Conservation (phyloP, 768 basidiomycete species). For the Boletus tomentosulus region DNA sequence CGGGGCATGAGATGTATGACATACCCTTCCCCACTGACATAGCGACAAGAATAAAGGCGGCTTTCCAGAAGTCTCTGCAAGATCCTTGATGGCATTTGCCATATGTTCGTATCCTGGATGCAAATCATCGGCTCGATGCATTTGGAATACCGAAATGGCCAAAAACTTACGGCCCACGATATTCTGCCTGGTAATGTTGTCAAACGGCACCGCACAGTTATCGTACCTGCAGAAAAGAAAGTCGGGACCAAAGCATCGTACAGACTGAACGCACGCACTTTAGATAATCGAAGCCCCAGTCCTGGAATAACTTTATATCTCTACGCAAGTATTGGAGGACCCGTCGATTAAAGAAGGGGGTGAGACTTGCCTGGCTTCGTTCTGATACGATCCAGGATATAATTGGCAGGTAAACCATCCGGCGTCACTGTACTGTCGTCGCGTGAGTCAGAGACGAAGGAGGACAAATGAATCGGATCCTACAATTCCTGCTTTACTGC, state of each 20-base stretch:
- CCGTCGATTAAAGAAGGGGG: neutral
- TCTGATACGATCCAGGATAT: conserved; percentile 63
- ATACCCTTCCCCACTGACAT: conserved; percentile 66
- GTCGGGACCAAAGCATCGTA: neutral
- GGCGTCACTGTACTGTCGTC: conserved; percentile 56
- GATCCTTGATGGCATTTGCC: conserved; percentile 51
- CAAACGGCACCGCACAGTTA: conserved; percentile 60
- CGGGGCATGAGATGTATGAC: neutral
- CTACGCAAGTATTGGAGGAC: conserved; percentile 26
- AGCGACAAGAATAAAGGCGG: conserved; percentile 56
- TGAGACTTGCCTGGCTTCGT: conserved; percentile 48
- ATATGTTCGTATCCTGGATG: conserved; percentile 54
- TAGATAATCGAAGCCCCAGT: conserved; percentile 64
- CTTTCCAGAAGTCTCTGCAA: conserved; percentile 45
- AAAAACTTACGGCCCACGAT: conserved; percentile 47
- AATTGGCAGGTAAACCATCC: conserved; percentile 65
- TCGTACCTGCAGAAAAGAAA: conserved; percentile 42
- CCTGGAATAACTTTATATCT: conserved; percentile 54
- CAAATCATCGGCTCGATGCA: neutral
- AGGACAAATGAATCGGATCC: conserved; percentile 15
- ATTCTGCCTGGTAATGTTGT: conserved; percentile 51
- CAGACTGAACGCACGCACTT: conserved; percentile 39
- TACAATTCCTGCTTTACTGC: conserved; percentile 61
- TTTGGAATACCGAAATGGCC: neutral
- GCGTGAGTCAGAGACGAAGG: conserved; percentile 2